These are phyloP conservation scores for Echeveria elegans DNA, from an alignment of 164 flowering plant genomes.

Conservation along the genomic window DNA sequence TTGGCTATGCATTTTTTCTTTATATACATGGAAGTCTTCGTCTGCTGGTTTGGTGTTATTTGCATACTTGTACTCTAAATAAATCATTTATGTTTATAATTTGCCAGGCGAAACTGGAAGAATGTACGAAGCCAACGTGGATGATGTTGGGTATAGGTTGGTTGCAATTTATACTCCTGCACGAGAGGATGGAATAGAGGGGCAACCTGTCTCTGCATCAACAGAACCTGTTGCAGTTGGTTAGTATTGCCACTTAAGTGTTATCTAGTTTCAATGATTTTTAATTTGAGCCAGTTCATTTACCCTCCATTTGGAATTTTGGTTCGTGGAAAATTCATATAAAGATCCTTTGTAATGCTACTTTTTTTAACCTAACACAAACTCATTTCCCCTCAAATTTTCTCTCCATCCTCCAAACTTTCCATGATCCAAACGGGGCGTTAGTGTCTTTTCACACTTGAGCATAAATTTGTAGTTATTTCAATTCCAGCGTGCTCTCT, in stretches of 20 bases:
- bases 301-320: no score
- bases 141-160: constrained; percentile 92
- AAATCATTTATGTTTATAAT: constrained; percentile 6
- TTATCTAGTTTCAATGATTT: background rate
- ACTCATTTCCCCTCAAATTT: no score
- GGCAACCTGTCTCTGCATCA: constrained; percentile 91
- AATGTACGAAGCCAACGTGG: constrained; percentile 98
- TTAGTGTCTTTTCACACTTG: no score
- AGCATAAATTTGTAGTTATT: no score
- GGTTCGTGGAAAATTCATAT: no score
- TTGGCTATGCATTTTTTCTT: background rate
- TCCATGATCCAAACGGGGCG: no score
- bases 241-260: constrained; percentile 16
- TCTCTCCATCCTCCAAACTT: no score
- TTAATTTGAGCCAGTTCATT: no score
- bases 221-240: constrained; percentile 95
- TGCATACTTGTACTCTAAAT: background rate
- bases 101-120: constrained; percentile 81
- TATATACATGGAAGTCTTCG: background rate
- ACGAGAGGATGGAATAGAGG: constrained; percentile 92
- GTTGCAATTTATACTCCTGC: constrained; percentile 89
- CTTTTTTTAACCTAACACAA: no score
- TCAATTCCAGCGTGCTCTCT: no score
- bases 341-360: no score
- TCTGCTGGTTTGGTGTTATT: background rate